Evolutionary conservation across 2,329 filamentous ascomycete species (phyloP), one percentile per base, ranked within the genome.

Genomic region (Sporothrix sp.): DNA sequence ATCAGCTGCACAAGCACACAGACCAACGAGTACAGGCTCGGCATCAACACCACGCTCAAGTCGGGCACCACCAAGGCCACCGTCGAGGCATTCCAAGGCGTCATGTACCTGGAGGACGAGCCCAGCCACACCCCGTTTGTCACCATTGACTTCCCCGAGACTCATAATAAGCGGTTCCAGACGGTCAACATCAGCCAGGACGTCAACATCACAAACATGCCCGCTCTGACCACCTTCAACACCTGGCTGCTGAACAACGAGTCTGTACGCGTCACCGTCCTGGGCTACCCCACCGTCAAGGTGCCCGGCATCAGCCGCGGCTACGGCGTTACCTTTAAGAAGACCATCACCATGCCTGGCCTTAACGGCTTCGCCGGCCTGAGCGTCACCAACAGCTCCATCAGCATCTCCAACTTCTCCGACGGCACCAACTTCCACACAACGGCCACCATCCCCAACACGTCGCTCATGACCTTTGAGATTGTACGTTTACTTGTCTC

Each of bases 341-440:
- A 81, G 69, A 74, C 69, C 7, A 53, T 80, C 39, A 62, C 64
- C 16, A 11, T 47, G 13, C 18, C 51, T 61, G 72, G 75, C 48
- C 63, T 76, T 14, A 77, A 80, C 60, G 68, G 71, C 52, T 78
- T 86, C 56, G 60, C 68, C 37, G 79, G 79, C 46, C 73, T 78
- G 46, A 61, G 64, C 27, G 73, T 82, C 52, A 69, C 65, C 48
- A 66, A 77, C 36, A 71, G 76, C 55, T 65, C 66, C 37, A 71
- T 83, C 56, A 63, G 69, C 30, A 58, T 72, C 18, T 58, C 62
- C 25, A 52, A 59, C 13, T 60, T 70, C 49, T 55, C 61, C 9
- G 67, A 73, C 48, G 72, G 69, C 55, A 71, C 74, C 61, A 86
- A 85, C 67, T 82, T 86, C 66, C 66, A 72, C 47, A 81, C 74